Evolutionary conservation across 1,284 basidiomycete genomes (phyloP).

Genomic region (Pyrrhoderma noxium): DNA sequence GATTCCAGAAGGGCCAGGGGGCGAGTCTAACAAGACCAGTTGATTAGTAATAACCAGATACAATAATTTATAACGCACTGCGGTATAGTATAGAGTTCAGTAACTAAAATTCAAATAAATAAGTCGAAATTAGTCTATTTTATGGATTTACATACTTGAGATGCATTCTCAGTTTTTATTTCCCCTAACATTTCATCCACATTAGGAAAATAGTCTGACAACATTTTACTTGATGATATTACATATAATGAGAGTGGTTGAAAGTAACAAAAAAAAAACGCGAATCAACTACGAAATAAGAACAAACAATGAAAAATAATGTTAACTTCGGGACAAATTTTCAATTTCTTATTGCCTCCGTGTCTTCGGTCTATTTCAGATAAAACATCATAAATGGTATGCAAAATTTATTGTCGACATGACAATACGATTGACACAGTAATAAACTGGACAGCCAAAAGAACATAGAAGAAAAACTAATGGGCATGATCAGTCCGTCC

Average conservation of each 20-base stretch:
- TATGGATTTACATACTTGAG: conserved; percentile 1
- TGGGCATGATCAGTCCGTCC: conserved; percentile 46
- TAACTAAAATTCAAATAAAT: conserved; percentile 25
- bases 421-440: neutral
- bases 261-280: neutral
- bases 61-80: conserved; percentile 21
- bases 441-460: conserved; percentile 44
- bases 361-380: no score
- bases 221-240: neutral
- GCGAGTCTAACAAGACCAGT: conserved; percentile 18
- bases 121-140: neutral
- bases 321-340: no score
- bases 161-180: conserved; percentile 11
- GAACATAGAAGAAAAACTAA: conserved; percentile 40
- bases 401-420: no score
- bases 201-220: neutral
- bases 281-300: neutral
- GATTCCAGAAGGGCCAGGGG: conserved; percentile 27
- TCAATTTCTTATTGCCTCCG: neutral
- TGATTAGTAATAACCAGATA: conserved; percentile 1
- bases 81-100: conserved; percentile 29
- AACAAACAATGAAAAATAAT: no score
- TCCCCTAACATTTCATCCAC: conserved; percentile 13
- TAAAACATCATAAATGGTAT: no score
- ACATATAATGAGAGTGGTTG: neutral